These are phyloP conservation scores for Brachypodium distachyon DNA, from an alignment of 202 grass and related monocot species.

Conservation along the genomic window DNA sequence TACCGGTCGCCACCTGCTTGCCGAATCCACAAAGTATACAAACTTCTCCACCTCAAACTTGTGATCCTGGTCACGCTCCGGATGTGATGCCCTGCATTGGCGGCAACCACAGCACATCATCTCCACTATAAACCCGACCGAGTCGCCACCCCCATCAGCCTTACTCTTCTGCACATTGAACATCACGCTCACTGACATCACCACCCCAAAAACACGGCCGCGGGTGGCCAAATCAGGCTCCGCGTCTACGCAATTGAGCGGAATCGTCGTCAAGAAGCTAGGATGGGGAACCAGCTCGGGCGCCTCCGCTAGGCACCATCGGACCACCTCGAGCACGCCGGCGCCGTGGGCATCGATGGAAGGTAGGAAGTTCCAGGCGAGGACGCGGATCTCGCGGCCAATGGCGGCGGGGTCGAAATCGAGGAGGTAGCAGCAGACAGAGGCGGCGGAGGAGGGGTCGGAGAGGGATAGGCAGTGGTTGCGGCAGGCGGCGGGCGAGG, in stretches of 20 bases:
- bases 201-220: conserved; percentile 31
- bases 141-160: background rate
- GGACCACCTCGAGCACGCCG: conserved; percentile 73
- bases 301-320: conserved; percentile 41
- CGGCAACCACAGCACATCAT: conserved; percentile 60
- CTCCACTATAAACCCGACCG: conserved; percentile 73
- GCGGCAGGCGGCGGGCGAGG: conserved; percentile 14
- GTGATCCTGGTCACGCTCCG: conserved; percentile 21
- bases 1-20: conserved; percentile 44
- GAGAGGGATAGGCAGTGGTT: conserved; percentile 63
- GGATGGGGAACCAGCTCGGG: background rate
- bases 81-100: conserved; percentile 14
- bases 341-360: conserved; percentile 20
- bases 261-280: conserved; percentile 19
- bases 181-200: conserved; percentile 61
- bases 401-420: conserved; percentile 48
- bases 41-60: conserved; percentile 55
- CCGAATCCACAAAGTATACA: conserved; percentile 58
- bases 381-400: conserved; percentile 43
- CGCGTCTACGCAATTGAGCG: background rate
- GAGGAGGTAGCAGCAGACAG: conserved; percentile 70
- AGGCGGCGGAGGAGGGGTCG: conserved; percentile 21
- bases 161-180: conserved; percentile 47
- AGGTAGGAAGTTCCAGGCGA: conserved; percentile 86
- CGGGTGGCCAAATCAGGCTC: conserved; percentile 1